Evolutionary conservation across 352 stramenopile genomes (phyloP).

Genomic region (Pythium phragmiticola): DNA sequence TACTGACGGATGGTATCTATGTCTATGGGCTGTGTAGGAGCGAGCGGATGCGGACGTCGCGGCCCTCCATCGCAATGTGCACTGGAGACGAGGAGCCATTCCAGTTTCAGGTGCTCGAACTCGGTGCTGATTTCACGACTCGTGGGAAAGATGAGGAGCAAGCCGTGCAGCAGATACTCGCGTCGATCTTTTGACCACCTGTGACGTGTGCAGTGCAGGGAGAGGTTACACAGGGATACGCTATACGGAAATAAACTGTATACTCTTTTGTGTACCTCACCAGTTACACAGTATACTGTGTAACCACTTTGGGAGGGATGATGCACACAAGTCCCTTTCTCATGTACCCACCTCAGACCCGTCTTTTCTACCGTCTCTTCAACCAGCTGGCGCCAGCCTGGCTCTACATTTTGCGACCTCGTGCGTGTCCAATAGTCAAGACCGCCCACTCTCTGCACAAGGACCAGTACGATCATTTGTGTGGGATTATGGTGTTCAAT

Average conservation of each 20-base stretch:
- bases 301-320: conserved; percentile 4
- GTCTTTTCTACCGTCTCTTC: conserved; percentile 11
- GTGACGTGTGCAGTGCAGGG: not conserved
- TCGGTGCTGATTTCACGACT: conserved; percentile 26
- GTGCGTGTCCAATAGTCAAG: conserved; percentile 7
- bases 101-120: conserved; percentile 31
- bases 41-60: conserved; percentile 50
- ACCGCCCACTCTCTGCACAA: not conserved
- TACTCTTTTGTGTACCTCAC: not conserved
- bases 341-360: not conserved
- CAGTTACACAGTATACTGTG: no score
- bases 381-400: conserved; percentile 9
- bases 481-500: not conserved
- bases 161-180: conserved; percentile 22
- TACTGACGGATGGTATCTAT: not conserved
- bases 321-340: conserved; percentile 1
- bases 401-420: conserved; percentile 7
- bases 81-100: conserved; percentile 26
- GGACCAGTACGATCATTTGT: conserved; percentile 17
- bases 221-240: not conserved
- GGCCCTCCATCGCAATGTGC: conserved; percentile 39
- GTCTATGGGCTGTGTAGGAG: conserved; percentile 25
- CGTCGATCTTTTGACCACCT: conserved; percentile 23
- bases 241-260: not conserved
- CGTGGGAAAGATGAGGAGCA: conserved; percentile 14